Conservation (phyloP, 257 asterid species). For the Solanum gandarillasii region DNA sequence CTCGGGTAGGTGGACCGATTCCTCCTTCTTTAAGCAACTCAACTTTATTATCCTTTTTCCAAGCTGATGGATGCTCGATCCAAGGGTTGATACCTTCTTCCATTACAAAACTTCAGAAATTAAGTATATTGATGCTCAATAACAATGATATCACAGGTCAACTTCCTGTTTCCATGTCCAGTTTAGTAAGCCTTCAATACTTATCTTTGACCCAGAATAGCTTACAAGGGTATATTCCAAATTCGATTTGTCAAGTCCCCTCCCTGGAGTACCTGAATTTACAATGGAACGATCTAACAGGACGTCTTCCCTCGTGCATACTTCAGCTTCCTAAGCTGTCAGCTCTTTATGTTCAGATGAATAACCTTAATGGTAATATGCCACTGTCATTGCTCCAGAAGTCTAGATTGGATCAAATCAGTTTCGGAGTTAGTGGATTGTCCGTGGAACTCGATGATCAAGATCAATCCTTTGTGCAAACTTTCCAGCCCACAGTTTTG, state of each 20-base stretch:
- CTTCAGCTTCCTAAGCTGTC: conserved; percentile 2
- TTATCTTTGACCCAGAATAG: background rate
- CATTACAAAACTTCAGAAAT: background rate
- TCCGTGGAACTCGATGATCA: background rate
- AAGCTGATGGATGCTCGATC: background rate
- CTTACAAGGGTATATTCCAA: background rate
- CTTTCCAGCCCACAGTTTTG: background rate
- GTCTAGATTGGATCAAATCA: background rate
- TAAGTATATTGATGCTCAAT: background rate
- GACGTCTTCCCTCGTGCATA: background rate
- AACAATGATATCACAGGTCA: background rate
- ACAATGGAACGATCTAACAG: background rate
- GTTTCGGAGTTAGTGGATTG: background rate
- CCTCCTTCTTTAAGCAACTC: background rate
- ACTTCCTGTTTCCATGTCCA: background rate
- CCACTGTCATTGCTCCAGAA: background rate
- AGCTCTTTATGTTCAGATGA: background rate
- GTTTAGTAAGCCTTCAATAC: background rate
- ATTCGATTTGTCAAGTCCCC: background rate
- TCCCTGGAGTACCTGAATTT: background rate
- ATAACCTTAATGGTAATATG: background rate
- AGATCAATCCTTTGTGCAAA: background rate
- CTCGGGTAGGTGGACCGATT: background rate
- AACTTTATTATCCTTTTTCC: background rate
- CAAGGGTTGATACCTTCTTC: conserved; percentile 7